Conservation (phyloP, 78 protist species). For the Emiliania huxleyi region DNA sequence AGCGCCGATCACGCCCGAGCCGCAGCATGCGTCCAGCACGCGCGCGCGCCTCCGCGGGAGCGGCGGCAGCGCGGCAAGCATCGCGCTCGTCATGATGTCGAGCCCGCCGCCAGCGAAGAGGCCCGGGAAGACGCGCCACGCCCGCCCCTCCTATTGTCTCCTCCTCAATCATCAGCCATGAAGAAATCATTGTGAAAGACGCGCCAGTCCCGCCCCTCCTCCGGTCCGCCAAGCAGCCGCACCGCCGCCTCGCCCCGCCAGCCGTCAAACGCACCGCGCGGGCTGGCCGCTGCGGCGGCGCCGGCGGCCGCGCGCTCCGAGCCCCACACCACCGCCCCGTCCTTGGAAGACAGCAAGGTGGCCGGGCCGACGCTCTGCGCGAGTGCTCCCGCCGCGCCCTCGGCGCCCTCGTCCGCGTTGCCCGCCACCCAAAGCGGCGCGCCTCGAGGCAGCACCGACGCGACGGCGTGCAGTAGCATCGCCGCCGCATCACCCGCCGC, state of each 20-base stretch:
- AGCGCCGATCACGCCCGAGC: background rate
- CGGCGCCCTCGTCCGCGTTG: background rate
- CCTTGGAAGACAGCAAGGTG: background rate
- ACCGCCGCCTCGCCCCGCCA: background rate
- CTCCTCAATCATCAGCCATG: too few relatives aligned
- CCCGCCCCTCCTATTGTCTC: background rate
- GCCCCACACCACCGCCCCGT: background rate
- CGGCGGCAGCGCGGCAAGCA: background rate
- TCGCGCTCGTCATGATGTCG: background rate
- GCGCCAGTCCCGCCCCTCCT: too few relatives aligned
- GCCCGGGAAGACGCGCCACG: background rate
- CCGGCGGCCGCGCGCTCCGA: background rate
- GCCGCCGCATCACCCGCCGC: background rate
- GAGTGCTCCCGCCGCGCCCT: background rate
- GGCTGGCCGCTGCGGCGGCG: background rate
- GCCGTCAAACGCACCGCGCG: background rate
- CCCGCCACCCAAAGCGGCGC: background rate
- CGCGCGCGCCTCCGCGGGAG: background rate
- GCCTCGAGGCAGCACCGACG: background rate
- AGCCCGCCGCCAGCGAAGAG: slow-evolving; percentile 14
- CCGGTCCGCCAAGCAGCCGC: background rate
- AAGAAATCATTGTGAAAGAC: too few relatives aligned
- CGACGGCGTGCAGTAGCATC: background rate
- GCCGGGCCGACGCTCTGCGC: background rate
- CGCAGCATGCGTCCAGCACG: background rate